phyloP scores from a whole-genome alignment of 495 filamentous ascomycete species.

The Rhypophila decipiens region DNA sequence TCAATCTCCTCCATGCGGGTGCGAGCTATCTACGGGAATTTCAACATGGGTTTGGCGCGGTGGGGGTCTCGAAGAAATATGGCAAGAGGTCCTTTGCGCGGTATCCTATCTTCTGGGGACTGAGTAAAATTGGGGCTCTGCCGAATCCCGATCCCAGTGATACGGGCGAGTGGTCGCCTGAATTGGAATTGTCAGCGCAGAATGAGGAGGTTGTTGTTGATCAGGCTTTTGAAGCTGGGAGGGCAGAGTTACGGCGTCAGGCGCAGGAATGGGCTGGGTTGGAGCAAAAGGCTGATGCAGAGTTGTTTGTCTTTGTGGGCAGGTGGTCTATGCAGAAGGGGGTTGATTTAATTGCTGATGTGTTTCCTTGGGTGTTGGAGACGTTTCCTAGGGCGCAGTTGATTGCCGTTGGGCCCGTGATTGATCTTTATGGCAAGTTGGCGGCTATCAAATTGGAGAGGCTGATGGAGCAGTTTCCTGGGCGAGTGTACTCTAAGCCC shows the following conservation, averaged over 20 bases:
- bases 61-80: constrained; percentile 68
- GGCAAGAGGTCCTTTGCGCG: constrained; percentile 65
- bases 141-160: constrained; percentile 71
- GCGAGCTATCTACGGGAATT: constrained; percentile 64
- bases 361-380: constrained; percentile 62
- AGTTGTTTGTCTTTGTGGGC: constrained; percentile 69
- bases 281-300: constrained; percentile 55
- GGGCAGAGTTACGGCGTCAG: constrained; percentile 53
- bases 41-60: constrained; percentile 66
- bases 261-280: constrained; percentile 72
- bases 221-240: constrained; percentile 17
- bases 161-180: constrained; percentile 57
- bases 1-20: constrained; percentile 65
- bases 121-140: constrained; percentile 60
- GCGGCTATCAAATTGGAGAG: constrained; percentile 62
- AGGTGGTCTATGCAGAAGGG: constrained; percentile 75
- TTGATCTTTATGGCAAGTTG: constrained; percentile 71
- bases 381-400: constrained; percentile 56
- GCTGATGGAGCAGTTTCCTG: constrained; percentile 64
- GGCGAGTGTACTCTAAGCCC: constrained; percentile 63
- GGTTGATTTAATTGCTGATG: constrained; percentile 69
- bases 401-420: constrained; percentile 64
- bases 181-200: constrained; percentile 15
- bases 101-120: constrained; percentile 71
- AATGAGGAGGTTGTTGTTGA: constrained; percentile 52